Conservation (phyloP, 2,329 filamentous ascomycete genomes). For the Botrytis cinerea region DNA sequence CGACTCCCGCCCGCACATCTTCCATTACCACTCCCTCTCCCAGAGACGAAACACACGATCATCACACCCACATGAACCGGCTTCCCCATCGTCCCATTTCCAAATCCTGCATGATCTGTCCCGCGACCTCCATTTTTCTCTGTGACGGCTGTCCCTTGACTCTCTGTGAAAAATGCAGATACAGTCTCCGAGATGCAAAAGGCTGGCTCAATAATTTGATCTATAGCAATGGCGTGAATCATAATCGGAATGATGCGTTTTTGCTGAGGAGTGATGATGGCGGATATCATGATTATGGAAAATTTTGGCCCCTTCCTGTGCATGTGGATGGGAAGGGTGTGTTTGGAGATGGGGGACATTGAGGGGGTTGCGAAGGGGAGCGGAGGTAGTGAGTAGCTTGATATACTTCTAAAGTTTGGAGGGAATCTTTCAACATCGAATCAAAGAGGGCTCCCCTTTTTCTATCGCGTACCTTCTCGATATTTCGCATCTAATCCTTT, state of each 20-base stretch:
- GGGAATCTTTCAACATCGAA: neutral
- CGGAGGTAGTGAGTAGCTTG: no score
- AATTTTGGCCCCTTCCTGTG: neutral
- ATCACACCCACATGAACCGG: neutral
- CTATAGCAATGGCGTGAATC: neutral
- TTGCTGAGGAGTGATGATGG: constrained; percentile 6
- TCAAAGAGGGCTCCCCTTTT: no score
- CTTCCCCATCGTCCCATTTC: neutral
- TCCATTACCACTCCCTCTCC: fast-evolving
- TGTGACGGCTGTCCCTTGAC: constrained; percentile 15
- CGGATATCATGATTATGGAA: constrained; percentile 12
- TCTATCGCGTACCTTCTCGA: neutral
- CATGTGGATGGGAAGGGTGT: neutral
- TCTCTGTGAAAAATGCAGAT: constrained; percentile 10
- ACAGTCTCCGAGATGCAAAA: neutral
- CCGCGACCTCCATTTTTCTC: neutral
- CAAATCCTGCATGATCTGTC: constrained; percentile 13
- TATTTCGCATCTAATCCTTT: neutral
- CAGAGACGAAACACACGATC: neutral
- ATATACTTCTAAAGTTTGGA: neutral
- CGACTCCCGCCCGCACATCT: neutral
- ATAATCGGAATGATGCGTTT: constrained; percentile 14
- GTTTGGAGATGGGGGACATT: neutral
- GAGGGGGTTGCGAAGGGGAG: neutral
- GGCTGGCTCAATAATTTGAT: constrained; percentile 11